Conservation (phyloP, 2,329 filamentous ascomycete genomes). For the Ophiosphaerella narmari region DNA sequence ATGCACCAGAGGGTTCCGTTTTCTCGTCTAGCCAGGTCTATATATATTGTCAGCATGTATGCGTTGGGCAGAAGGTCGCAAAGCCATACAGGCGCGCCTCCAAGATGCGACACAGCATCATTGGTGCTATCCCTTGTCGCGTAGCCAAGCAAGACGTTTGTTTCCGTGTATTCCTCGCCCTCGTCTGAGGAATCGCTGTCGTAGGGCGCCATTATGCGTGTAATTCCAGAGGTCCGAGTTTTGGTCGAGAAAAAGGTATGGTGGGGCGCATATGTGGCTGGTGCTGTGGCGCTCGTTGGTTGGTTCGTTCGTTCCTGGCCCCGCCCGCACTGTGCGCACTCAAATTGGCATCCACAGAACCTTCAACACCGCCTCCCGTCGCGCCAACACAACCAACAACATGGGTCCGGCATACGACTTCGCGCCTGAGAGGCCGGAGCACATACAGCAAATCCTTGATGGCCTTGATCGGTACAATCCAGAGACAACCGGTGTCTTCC, state of each 20-base stretch:
- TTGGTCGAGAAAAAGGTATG: conserved; percentile 3
- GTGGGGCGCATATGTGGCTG: conserved; percentile 1
- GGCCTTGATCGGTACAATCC: conserved; percentile 98
- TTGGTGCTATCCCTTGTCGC: conserved; percentile 77
- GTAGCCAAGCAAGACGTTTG: conserved; percentile 88
- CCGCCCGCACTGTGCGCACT: conserved; percentile 18
- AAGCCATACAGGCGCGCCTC: conserved; percentile 78
- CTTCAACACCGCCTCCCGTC: conserved; percentile 23
- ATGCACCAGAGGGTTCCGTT: conserved; percentile 71
- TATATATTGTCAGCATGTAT: conserved; percentile 8
- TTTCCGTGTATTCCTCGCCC: conserved; percentile 73
- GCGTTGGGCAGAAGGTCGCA: background rate
- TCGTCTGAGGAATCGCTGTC: conserved; percentile 81
- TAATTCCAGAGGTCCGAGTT: no score
- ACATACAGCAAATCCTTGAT: conserved; percentile 92
- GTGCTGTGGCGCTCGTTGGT: background rate
- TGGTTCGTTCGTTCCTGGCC: conserved; percentile 8
- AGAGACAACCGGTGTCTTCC: conserved; percentile 89
- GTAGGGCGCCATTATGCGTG: conserved; percentile 70
- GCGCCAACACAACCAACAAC: conserved; percentile 35
- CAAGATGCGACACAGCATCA: conserved; percentile 85
- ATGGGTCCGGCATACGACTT: conserved; percentile 73
- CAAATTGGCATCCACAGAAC: conserved; percentile 16
- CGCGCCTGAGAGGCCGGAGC: conserved; percentile 86
- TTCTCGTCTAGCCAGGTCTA: conserved; percentile 80